Evolutionary conservation across 441 rosid genomes (phyloP), one percentile per base, ranked within the genome.

Genomic region (Capsella rubella): DNA sequence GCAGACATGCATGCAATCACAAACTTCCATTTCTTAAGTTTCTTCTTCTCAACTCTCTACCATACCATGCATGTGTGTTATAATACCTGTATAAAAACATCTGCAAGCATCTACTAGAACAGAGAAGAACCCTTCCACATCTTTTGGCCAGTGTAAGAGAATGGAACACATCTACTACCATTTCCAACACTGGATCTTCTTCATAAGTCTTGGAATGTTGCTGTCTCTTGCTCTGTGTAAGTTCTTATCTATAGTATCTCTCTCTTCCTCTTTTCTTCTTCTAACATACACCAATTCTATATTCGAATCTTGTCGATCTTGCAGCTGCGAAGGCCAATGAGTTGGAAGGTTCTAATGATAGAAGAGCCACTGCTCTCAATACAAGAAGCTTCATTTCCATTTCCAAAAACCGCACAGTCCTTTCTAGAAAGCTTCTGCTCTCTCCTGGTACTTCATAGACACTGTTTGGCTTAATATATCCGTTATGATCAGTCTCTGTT

Each of bases 1-100:
- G 15, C 80, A 77, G 80, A 70, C 76, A 77, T 77, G 80, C 80
- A 77, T 77, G 76, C 80, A 77, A 77, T 77, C 80, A 64, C 76
- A 76, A n/a, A 21, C 56, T 64, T 76, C 27, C 49, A 45, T 47
- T 75, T 53, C 13, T 45, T n/a, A 34, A 73, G 12, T 47, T 55
- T 29, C 49, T 63, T 50, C 40, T 54, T 50, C 10, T 59, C 63
- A 67, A 12, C 35, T 45, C 42, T 42, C 6, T 32, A 21, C 25
- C 2, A 34, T 46, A 67, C 21, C 71, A 76, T 76, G 75, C 79
- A 76, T 75, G 32, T 49, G 58, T 31, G 47, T 28, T 18, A 54
- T 35, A 54, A 42, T 21, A 50, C 9, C 8, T 60, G 61, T 75
- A 75, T 63, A 40, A 40, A 39, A 72, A 21, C 14, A 0, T 61